A percentile compares a stretch with the other conserved stretches of the same genome.
Evolutionary conservation across 2,329 filamentous ascomycete species (phyloP).

Genomic region (Pseudomassariella vexata): DNA sequence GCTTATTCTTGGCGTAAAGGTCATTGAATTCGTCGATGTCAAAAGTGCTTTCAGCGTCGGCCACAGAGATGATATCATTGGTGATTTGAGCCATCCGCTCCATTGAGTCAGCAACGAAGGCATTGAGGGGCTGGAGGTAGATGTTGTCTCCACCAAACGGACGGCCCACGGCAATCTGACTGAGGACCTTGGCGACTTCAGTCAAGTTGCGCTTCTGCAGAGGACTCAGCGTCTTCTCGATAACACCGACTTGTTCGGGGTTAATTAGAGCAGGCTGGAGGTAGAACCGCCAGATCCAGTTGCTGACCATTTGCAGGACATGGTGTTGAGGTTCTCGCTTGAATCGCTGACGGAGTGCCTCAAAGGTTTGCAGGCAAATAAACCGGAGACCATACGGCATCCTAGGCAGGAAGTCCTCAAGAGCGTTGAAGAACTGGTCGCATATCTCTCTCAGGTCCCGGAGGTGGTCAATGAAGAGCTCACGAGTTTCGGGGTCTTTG

Average conservation of each 20-base stretch:
- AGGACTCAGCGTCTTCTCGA: conserved; percentile 82
- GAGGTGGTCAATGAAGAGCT: conserved; percentile 89
- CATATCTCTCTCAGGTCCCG: conserved; percentile 92
- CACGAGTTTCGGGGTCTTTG: conserved; percentile 85
- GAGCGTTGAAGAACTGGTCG: conserved; percentile 76
- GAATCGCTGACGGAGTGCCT: conserved; percentile 71
- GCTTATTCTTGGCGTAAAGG: conserved; percentile 91
- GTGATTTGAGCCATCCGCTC: conserved; percentile 73
- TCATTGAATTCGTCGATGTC: conserved; percentile 99
- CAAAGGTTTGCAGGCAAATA: conserved; percentile 79
- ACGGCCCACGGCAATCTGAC: conserved; percentile 82
- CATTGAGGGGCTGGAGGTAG: conserved; percentile 91
- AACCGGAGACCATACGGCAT: conserved; percentile 94
- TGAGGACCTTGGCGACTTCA: conserved; percentile 86
- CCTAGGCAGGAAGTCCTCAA: conserved; percentile 78
- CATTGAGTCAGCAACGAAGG: conserved; percentile 80
- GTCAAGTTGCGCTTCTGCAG: conserved; percentile 88
- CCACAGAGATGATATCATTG: conserved; percentile 72
- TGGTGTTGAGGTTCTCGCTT: conserved; percentile 71
- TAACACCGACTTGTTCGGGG: conserved; percentile 87
- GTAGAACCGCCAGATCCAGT: conserved; percentile 94
- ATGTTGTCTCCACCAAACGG: conserved; percentile 93
- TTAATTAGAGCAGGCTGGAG: conserved; percentile 83
- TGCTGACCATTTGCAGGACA: conserved; percentile 75
- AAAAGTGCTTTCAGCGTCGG: conserved; percentile 84